Evolutionary conservation across 768 basidiomycete species (phyloP).

Genomic region (Lentinula boryana): DNA sequence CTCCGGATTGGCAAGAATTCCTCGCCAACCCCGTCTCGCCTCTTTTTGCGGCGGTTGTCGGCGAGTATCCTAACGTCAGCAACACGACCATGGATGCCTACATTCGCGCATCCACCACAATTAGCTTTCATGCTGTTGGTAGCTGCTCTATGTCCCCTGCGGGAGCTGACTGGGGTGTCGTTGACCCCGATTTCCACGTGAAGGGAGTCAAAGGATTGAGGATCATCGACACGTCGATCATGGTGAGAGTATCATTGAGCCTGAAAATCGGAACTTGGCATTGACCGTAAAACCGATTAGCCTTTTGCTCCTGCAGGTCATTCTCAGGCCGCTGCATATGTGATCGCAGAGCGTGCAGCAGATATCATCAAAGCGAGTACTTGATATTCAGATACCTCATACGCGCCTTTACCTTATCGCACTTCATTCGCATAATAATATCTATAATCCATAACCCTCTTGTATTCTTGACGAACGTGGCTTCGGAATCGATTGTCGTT

Average conservation of each 20-base stretch:
- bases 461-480: too few species aligned
- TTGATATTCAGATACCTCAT: too few species aligned
- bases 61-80: not conserved
- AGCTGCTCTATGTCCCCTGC: conserved; percentile 11
- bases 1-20: conserved; percentile 22
- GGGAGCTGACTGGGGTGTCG: conserved; percentile 20
- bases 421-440: too few species aligned
- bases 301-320: not conserved
- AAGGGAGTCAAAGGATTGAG: conserved; percentile 29
- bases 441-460: too few species aligned
- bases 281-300: not conserved
- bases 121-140: conserved; percentile 11
- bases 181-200: conserved; percentile 31
- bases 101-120: conserved; percentile 2
- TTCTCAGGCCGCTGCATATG: not conserved
- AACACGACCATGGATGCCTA: not conserved
- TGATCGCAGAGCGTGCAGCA: not conserved
- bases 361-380: not conserved
- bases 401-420: too few species aligned
- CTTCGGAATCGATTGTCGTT: too few species aligned
- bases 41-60: not conserved
- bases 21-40: conserved; percentile 13
- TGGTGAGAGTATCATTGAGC: conserved; percentile 16
- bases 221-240: conserved; percentile 32
- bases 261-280: too few species aligned